These are phyloP conservation scores for Linderniella brevidens DNA, from an alignment of 257 asterid genomes.

Conservation along the genomic window DNA sequence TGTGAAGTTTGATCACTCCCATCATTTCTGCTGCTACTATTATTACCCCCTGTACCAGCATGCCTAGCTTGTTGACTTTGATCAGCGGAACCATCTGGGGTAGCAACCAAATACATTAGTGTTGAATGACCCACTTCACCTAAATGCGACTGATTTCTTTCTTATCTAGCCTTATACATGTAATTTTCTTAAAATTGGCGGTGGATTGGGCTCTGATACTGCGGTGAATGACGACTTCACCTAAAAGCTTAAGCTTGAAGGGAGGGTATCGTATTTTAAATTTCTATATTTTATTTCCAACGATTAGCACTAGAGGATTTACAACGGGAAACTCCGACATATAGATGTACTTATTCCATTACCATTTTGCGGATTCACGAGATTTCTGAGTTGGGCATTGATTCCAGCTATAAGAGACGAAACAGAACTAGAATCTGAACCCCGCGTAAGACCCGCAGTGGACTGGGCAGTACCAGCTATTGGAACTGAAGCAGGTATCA, in stretches of 20 bases:
- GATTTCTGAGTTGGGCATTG: constrained; percentile 23
- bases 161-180: no score
- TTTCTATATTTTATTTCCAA: no score
- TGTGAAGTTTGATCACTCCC: constrained; percentile 4
- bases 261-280: no score
- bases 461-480: constrained; percentile 24
- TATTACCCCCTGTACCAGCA: constrained; percentile 15
- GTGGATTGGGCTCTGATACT: no score
- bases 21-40: constrained; percentile 10
- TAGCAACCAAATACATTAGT: constrained; percentile 13
- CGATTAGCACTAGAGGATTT: no score
- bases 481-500: constrained; percentile 21
- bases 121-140: no score
- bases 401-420: constrained; percentile 22
- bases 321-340: no score
- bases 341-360: background rate
- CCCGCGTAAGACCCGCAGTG: constrained; percentile 19
- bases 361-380: constrained; percentile 15
- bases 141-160: no score
- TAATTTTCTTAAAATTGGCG: no score
- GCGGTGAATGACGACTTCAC: no score
- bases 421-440: constrained; percentile 19
- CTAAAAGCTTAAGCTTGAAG: no score
- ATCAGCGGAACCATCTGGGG: constrained; percentile 28
- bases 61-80: constrained; percentile 17